These are phyloP conservation scores for Tardiomyces blankii DNA, from an alignment of 1,139 yeast species.

Conservation along the genomic window DNA sequence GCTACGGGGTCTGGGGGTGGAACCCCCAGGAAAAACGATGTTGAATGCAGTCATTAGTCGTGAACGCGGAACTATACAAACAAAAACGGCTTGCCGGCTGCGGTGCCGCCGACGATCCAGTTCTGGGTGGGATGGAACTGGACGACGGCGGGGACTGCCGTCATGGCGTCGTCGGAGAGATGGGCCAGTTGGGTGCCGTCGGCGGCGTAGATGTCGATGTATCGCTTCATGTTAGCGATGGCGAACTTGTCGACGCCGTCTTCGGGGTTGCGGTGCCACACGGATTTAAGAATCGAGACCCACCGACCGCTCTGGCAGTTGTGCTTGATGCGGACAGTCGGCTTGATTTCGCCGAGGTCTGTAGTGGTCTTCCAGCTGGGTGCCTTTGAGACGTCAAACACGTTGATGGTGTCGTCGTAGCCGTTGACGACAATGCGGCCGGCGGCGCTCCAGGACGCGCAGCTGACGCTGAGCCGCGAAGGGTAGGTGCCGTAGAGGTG, in stretches of 20 bases:
- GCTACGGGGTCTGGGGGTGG: too few species aligned
- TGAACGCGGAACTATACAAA: conserved; percentile 6
- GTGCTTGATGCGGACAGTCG: conserved; percentile 57
- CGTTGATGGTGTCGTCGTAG: conserved; percentile 69
- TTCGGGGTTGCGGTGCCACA: conserved; percentile 63
- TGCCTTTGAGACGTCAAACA: conserved; percentile 44
- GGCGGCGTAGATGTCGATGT: conserved; percentile 68
- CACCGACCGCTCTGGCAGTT: conserved; percentile 95
- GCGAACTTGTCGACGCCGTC: conserved; percentile 76
- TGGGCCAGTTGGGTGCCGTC: conserved; percentile 73
- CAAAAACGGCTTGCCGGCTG: conserved; percentile 81
- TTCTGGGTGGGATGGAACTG: conserved; percentile 74
- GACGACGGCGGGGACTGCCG: conserved; percentile 88
- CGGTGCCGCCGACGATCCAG: conserved; percentile 90
- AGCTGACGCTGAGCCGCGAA: conserved; percentile 71
- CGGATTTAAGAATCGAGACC: conserved; percentile 83
- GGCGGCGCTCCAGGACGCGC: conserved; percentile 72
- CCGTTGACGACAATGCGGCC: conserved; percentile 85
- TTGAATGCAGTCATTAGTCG: neutral
- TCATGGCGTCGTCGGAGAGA: conserved; percentile 45
- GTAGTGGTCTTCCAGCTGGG: conserved; percentile 24
- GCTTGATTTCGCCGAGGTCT: conserved; percentile 30
- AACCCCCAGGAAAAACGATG: too few species aligned
- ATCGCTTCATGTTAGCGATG: conserved; percentile 87
- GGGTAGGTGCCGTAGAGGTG: conserved; percentile 51